Conservation (phyloP, 1,284 basidiomycete species). For the Ustilago trichophora region DNA sequence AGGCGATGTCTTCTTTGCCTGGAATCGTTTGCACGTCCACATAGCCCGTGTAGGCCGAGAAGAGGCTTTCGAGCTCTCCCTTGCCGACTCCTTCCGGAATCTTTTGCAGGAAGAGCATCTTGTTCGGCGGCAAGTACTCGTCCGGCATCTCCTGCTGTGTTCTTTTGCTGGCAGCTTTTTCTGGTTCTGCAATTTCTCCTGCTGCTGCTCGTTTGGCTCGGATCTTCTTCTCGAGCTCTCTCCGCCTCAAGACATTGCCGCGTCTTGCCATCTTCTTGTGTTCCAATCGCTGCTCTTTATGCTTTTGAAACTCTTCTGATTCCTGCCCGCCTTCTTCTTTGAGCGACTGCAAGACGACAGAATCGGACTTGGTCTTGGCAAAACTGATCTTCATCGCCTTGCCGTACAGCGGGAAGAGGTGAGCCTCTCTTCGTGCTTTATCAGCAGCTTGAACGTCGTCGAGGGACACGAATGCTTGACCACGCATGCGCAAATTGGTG, state of each 20-base stretch:
- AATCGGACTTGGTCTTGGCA: slow-evolving; percentile 86
- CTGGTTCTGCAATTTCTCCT: slow-evolving; percentile 38
- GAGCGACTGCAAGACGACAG: slow-evolving; percentile 72
- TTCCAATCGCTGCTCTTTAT: slow-evolving; percentile 70
- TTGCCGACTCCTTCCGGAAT: slow-evolving; percentile 52
- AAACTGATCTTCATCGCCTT: slow-evolving; percentile 89
- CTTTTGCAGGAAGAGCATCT: slow-evolving; percentile 91
- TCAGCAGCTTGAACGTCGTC: slow-evolving; percentile 79
- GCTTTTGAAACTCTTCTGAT: slow-evolving; percentile 64
- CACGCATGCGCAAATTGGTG: slow-evolving; percentile 91
- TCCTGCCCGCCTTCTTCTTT: slow-evolving; percentile 29
- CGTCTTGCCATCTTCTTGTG: slow-evolving; percentile 53
- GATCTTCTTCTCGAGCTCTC: slow-evolving; percentile 49
- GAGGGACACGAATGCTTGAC: slow-evolving; percentile 97
- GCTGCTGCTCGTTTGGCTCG: slow-evolving; percentile 43
- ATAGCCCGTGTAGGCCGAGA: slow-evolving; percentile 55
- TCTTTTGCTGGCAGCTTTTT: slow-evolving; percentile 34
- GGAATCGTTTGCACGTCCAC: slow-evolving; percentile 62
- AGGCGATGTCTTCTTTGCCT: slow-evolving; percentile 62
- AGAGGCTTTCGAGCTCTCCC: slow-evolving; percentile 56
- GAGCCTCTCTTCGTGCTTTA: slow-evolving; percentile 89
- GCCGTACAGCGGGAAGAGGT: slow-evolving; percentile 92
- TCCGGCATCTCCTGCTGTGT: slow-evolving; percentile 77
- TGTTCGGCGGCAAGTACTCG: slow-evolving; percentile 99
- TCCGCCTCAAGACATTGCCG: slow-evolving; percentile 43